Percentiles rank a stretch among this genome's conserved stretches.
Conservation (phyloP, 1,284 basidiomycete genomes). For the Ceratobasidium sp. region DNA sequence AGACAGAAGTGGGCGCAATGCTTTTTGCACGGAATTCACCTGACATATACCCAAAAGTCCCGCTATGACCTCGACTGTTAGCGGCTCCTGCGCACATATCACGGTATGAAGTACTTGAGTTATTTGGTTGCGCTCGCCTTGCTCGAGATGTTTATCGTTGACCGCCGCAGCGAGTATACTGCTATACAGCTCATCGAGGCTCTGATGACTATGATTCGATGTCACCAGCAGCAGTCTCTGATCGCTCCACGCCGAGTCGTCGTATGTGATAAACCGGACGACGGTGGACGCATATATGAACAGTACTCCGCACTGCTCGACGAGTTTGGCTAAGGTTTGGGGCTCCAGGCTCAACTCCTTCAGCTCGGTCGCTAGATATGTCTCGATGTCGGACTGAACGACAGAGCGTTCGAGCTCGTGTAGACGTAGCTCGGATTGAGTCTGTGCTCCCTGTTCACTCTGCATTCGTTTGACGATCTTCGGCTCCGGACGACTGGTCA, state of each 20-base stretch:
- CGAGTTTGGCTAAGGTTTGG: background rate
- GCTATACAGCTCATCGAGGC: background rate
- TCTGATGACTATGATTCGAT: background rate
- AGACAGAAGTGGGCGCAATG: background rate
- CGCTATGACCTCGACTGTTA: background rate
- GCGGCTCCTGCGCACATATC: constrained; percentile 23
- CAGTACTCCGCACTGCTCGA: background rate
- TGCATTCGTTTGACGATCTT: background rate
- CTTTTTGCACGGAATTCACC: background rate
- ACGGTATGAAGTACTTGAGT: constrained; percentile 4
- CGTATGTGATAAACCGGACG: background rate
- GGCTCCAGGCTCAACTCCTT: background rate
- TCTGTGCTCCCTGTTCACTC: background rate
- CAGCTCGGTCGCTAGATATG: background rate
- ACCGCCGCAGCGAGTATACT: background rate
- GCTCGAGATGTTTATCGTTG: background rate
- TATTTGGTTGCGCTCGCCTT: background rate
- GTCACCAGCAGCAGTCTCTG: background rate
- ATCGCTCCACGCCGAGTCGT: background rate
- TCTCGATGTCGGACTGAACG: constrained; percentile 13
- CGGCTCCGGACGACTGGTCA: constrained; percentile 22
- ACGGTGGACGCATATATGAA: constrained; percentile 38
- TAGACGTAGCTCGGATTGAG: background rate
- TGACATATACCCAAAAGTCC: background rate
- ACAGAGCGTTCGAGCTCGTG: constrained; percentile 3